Conservation (phyloP, 805 yeast genomes). For the Wickerhamiella slavikovae region DNA sequence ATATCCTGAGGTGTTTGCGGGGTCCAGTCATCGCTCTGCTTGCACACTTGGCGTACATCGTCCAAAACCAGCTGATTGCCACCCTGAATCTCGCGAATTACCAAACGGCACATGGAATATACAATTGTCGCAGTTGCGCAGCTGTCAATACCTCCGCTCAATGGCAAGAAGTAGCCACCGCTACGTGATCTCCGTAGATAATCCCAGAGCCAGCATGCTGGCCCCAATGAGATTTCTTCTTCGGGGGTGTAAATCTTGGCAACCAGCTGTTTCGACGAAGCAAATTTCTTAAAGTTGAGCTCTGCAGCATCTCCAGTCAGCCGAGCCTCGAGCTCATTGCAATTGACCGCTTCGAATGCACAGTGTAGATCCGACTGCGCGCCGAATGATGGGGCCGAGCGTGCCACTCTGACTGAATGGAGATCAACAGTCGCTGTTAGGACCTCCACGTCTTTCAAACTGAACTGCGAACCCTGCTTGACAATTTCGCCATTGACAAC, state of each 20-base stretch:
- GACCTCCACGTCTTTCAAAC: slow-evolving; percentile 82
- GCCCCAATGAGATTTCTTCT: slow-evolving; percentile 94
- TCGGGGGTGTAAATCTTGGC: slow-evolving; percentile 63
- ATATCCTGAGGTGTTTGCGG: slow-evolving; percentile 64
- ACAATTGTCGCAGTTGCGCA: slow-evolving; percentile 95
- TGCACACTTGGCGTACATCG: slow-evolving; percentile 55
- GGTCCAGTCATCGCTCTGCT: slow-evolving; percentile 31
- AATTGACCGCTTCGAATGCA: not conserved
- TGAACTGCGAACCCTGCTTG: slow-evolving; percentile 86
- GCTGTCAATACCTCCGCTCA: slow-evolving; percentile 94
- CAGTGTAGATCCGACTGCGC: slow-evolving; percentile 29
- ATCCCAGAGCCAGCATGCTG: slow-evolving; percentile 99
- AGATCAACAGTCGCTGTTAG: slow-evolving; percentile 86
- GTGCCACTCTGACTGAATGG: slow-evolving; percentile 72
- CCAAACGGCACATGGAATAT: slow-evolving; percentile 81
- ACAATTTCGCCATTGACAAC: slow-evolving; percentile 80
- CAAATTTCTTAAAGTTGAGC: slow-evolving; percentile 27
- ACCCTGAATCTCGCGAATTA: slow-evolving; percentile 41
- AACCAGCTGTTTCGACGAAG: slow-evolving; percentile 25
- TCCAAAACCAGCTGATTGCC: slow-evolving; percentile 56
- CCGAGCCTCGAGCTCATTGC: not conserved
- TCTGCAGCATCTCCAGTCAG: slow-evolving; percentile 1
- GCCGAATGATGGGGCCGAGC: slow-evolving; percentile 53
- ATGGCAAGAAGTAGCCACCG: slow-evolving; percentile 80
- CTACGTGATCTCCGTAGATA: slow-evolving; percentile 78